A percentile compares a stretch with the other conserved stretches of the same genome.
Conservation (phyloP, 345 rosid genomes). For the Moricandia moricandioides region DNA sequence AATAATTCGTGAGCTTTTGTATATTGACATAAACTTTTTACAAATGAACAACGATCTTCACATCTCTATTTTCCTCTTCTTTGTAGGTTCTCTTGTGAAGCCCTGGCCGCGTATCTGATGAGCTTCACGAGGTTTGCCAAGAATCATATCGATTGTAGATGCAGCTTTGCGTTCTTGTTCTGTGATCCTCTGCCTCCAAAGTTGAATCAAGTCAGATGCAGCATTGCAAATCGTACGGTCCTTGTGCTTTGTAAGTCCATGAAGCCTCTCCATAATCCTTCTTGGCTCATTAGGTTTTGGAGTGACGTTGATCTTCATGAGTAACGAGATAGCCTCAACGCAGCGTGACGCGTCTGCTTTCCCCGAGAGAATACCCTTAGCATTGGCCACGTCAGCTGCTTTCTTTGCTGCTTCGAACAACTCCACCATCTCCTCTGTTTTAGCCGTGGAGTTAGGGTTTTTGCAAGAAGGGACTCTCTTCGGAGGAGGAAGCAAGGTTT, state of each 20-base stretch:
- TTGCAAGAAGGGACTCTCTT: background rate
- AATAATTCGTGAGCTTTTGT: background rate
- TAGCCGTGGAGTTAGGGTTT: slow-evolving; percentile 2
- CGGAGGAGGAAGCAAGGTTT: background rate
- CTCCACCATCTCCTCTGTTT: background rate
- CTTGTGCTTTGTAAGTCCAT: slow-evolving; percentile 19
- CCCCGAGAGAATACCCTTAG: background rate
- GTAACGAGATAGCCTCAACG: background rate
- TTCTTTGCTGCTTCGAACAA: slow-evolving; percentile 15
- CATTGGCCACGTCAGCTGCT: slow-evolving; percentile 21
- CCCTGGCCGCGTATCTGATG: background rate
- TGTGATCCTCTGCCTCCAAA: slow-evolving; percentile 10
- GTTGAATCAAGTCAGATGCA: background rate
- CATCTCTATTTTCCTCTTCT: background rate
- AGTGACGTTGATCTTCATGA: background rate
- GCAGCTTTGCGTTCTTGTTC: background rate
- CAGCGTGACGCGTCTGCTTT: slow-evolving; percentile 4
- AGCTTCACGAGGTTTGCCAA: background rate
- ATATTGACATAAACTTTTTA: background rate
- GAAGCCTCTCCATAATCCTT: slow-evolving; percentile 17
- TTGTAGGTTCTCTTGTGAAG: background rate
- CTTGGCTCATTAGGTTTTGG: background rate
- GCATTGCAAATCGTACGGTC: slow-evolving; percentile 1
- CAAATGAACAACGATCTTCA: background rate
- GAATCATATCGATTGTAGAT: background rate